phyloP scores from a whole-genome alignment of 768 basidiomycete genomes.

The Lactarius psammicola region DNA sequence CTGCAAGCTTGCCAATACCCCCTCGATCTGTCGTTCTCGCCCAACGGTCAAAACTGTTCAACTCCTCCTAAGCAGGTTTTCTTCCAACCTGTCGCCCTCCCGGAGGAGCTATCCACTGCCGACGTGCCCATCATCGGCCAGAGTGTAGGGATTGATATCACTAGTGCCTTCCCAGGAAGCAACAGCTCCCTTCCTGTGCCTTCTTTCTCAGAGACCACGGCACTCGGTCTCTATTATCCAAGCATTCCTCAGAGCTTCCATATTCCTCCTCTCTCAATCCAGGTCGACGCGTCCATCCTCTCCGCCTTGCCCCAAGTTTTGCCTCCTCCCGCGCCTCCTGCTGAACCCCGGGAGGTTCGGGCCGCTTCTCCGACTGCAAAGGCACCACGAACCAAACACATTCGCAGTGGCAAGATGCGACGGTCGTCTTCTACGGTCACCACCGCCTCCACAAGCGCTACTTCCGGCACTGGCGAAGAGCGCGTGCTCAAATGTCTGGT shows the following conservation, averaged over 20 bases:
- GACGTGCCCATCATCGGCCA: neutral
- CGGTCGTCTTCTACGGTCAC: neutral
- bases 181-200: neutral
- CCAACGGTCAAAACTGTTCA: neutral
- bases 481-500: neutral
- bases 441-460: too few species aligned
- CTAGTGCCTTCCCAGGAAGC: neutral
- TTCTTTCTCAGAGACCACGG: neutral
- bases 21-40: neutral
- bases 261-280: neutral
- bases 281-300: neutral
- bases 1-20: neutral
- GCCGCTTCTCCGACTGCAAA: neutral
- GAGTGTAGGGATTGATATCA: neutral
- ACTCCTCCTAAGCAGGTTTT: neutral
- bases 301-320: too few species aligned
- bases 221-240: constrained; percentile 18
- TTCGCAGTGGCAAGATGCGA: neutral
- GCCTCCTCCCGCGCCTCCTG: neutral
- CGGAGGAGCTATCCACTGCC: neutral
- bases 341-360: constrained; percentile 4
- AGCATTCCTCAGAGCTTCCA: neutral
- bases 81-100: neutral
- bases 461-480: neutral
- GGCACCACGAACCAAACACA: neutral